phyloP scores from a whole-genome alignment of 2,329 filamentous ascomycete species.

The Colletotrichum ledebouriae region DNA sequence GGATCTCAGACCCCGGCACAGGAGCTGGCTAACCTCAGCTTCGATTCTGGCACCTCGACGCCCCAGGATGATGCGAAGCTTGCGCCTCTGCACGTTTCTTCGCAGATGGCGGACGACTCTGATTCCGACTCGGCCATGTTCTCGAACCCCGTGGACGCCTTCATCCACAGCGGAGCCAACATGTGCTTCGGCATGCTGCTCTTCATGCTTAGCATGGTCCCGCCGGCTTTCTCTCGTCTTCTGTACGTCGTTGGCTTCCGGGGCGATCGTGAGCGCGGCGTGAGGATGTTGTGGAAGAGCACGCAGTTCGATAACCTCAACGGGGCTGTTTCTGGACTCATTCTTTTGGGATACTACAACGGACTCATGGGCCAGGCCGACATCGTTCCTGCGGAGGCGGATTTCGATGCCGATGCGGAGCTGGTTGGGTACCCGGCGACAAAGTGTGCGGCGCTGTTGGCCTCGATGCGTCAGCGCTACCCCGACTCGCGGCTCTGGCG shows the following conservation, averaged over 20 bases:
- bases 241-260: conserved; percentile 91
- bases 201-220: conserved; percentile 91
- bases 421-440: conserved; percentile 79
- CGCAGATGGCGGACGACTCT: conserved; percentile 33
- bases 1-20: conserved; percentile 31
- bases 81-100: conserved; percentile 35
- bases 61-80: conserved; percentile 32
- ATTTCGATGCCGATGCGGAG: conserved; percentile 66
- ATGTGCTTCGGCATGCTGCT: conserved; percentile 91
- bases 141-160: conserved; percentile 83
- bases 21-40: conserved; percentile 27
- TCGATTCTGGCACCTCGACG: conserved; percentile 38
- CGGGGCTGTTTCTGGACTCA: conserved; percentile 87
- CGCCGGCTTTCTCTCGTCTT: conserved; percentile 88
- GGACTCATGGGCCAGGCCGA: conserved; percentile 88
- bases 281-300: conserved; percentile 91
- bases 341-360: conserved; percentile 89
- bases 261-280: conserved; percentile 85
- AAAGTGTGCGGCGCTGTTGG: conserved; percentile 76
- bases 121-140: conserved; percentile 59
- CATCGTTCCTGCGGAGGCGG: conserved; percentile 77
- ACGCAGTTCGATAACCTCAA: conserved; percentile 90
- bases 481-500: conserved; percentile 88
- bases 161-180: conserved; percentile 89
- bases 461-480: conserved; percentile 81